Evolutionary conservation across 2,329 filamentous ascomycete genomes (phyloP), one percentile per base, ranked within the genome.

Genomic region (Trichoderma atroviride): DNA sequence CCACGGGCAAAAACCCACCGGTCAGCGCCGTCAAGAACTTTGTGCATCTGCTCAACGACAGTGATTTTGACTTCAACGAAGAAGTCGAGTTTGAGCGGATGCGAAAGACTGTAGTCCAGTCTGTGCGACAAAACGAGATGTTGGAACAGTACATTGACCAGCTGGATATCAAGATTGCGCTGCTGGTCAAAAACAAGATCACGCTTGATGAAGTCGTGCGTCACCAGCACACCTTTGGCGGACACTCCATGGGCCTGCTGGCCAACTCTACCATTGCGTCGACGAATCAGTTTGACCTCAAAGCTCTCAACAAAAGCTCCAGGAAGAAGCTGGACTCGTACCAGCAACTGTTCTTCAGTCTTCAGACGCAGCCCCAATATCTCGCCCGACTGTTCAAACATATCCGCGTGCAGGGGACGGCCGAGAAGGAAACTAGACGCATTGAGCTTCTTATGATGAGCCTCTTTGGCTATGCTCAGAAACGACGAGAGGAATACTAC

Each of bases 181-280:
- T 99, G 3, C 86, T 99, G 22, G 96, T 99, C 75, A 98, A 98
- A 86, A 99, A 99, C 87, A 99, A 99, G 81, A 99, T 99, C 76
- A 98, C 96, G 0, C 86, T 99, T 4, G 96, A 99, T 77, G 96
- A 99, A 81, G 96, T 99, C 33, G 92, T 99, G 68, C 93, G 94
- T 75, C 96, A 98, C 78, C 96, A 99, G 77, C 95, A 92, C 83
- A 96, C 97, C 79, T 97, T 96, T 75, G 96, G 96, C 68, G 94
- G 95, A 2, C 92, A 96, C 76, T 90, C 94, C 27, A 91, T 94
- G 72, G 92, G 89, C 70, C 86, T 98, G 35, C 85, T 99, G 60
- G 92, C 92, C 69, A 97, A 96, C 81, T 91, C 89, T n/a, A 89
- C 94, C 62, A 94, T 97, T 71, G 88, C 91, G 1, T 97, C 93